Evolutionary conservation across 148 eudicot genomes (phyloP).

Genomic region (Rhododendron kiyosumense): DNA sequence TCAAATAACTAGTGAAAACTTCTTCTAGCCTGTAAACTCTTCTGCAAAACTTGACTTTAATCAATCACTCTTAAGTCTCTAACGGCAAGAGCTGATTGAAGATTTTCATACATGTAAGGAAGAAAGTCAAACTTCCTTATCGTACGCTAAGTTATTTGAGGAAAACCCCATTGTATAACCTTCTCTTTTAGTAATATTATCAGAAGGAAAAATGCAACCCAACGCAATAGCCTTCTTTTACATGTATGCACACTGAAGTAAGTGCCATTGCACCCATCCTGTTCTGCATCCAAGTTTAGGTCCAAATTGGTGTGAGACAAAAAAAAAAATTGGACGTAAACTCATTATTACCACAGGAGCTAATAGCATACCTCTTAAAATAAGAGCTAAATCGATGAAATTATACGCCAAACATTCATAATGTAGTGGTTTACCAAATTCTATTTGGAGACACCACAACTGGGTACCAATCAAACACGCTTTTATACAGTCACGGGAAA

Average conservation of each 20-base stretch:
- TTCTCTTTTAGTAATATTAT: background rate
- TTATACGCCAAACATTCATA: background rate
- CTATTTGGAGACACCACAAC: background rate
- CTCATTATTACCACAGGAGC: background rate
- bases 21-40: background rate
- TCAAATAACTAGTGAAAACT: background rate
- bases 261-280: background rate
- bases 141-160: background rate
- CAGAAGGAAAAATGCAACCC: background rate
- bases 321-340: background rate
- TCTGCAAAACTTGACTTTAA: background rate
- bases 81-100: background rate
- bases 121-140: background rate
- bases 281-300: background rate
- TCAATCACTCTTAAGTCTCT: background rate
- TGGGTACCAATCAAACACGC: background rate
- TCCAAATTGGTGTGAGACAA: background rate
- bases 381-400: background rate
- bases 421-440: background rate
- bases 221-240: background rate
- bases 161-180: background rate
- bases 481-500: background rate
- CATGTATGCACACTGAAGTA: background rate
- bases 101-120: background rate
- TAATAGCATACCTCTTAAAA: background rate